Percentiles rank a stretch among this genome's conserved stretches.
Conservation (phyloP, 176 grass and related monocot species). For the Ensete ventricosum region DNA sequence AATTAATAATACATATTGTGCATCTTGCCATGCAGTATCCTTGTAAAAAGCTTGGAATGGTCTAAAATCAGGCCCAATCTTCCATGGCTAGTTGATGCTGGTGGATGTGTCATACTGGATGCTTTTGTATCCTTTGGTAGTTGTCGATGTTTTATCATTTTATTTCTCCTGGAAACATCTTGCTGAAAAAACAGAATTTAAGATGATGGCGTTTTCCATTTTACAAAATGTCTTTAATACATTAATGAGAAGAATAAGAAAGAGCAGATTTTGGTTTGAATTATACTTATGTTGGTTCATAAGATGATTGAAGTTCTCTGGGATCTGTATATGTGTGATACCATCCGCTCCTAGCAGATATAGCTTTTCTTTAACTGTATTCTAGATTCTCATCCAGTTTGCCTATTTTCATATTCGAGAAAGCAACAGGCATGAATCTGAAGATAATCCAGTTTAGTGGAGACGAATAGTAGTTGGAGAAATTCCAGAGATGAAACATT, state of each 20-base stretch:
- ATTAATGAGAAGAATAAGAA: too few relatives aligned
- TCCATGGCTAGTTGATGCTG: conserved; percentile 89
- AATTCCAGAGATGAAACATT: background rate
- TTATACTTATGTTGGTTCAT: too few relatives aligned
- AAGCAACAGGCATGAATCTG: background rate
- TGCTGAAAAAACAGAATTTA: background rate
- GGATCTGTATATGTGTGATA: background rate
- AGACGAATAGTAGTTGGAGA: background rate
- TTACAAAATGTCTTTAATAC: background rate
- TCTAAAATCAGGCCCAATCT: conserved; percentile 67
- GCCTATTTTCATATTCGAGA: background rate
- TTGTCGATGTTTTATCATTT: background rate
- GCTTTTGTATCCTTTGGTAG: conserved; percentile 72
- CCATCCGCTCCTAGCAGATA: background rate
- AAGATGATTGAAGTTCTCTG: too few relatives aligned
- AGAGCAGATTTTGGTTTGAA: too few relatives aligned
- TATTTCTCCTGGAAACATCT: background rate
- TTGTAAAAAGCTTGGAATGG: conserved; percentile 91
- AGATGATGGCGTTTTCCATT: background rate
- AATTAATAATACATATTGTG: background rate
- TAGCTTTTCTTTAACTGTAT: background rate
- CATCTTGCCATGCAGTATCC: conserved; percentile 58
- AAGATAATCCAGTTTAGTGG: background rate
- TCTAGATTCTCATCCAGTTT: conserved; percentile 6
- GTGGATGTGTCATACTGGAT: conserved; percentile 82